Percentiles rank a stretch among this genome's conserved stretches.
Evolutionary conservation across 2,329 filamentous ascomycete genomes (phyloP).

Genomic region (Calonectria crousiana): DNA sequence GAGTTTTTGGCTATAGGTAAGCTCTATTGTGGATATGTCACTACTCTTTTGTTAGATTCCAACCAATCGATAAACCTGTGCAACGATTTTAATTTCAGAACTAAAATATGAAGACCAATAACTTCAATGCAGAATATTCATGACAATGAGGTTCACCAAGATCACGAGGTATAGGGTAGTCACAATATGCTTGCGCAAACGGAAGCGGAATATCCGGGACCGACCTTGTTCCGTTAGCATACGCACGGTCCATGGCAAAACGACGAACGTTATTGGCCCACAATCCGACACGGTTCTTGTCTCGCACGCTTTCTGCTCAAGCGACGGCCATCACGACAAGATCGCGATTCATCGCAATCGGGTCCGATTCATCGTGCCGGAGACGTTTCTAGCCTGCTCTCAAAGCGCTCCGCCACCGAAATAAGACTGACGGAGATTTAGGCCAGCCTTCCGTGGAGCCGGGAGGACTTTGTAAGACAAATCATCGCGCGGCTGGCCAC

Average conservation of each 20-base stretch:
- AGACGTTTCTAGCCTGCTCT: not conserved
- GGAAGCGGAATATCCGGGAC: constrained; percentile 40
- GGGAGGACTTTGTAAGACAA: constrained; percentile 3
- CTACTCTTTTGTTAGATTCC: too few species aligned
- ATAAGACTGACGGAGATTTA: not conserved
- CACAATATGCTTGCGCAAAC: not conserved
- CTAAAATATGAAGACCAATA: not conserved
- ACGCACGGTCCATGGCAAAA: constrained; percentile 3
- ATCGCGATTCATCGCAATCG: constrained; percentile 18
- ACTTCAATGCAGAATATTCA: not conserved
- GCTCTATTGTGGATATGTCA: too few species aligned
- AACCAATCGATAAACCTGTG: too few species aligned
- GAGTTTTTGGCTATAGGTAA: too few species aligned
- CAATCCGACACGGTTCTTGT: constrained; percentile 35
- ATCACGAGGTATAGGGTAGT: not conserved
- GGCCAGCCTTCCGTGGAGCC: not conserved
- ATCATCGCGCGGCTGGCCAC: not conserved
- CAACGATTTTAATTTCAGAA: too few species aligned
- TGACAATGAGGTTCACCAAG: not conserved
- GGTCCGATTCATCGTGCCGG: constrained; percentile 29
- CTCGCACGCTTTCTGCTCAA: constrained; percentile 34
- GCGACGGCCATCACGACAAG: constrained; percentile 23
- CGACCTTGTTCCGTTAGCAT: constrained; percentile 8
- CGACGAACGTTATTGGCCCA: constrained; percentile 36
- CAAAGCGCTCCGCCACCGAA: not conserved